A percentile compares a stretch with the other conserved stretches of the same genome.
phyloP scores from a whole-genome alignment of 116 monocot genomes.

The Posidonia oceanica region DNA sequence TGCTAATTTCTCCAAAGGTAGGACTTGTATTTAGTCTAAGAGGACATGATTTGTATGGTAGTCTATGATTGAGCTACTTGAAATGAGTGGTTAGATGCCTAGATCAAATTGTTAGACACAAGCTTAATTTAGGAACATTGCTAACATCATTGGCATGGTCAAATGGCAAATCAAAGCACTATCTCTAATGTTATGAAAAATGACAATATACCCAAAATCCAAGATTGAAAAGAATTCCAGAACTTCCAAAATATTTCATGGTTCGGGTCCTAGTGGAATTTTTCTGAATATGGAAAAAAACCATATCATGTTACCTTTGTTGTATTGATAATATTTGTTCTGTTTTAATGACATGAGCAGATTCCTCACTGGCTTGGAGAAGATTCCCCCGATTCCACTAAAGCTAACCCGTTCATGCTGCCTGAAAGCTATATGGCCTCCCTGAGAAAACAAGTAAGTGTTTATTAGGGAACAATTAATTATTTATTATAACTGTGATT shows the following conservation, averaged over 20 bases:
- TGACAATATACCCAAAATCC: too few species aligned
- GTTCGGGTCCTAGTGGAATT: neutral
- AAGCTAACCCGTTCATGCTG: conserved; percentile 56
- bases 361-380: conserved; percentile 58
- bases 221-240: too few species aligned
- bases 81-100: too few species aligned
- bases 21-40: neutral
- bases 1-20: neutral
- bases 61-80: too few species aligned
- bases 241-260: neutral
- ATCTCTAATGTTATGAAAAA: too few species aligned
- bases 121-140: too few species aligned
- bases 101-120: too few species aligned
- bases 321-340: neutral
- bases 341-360: conserved; percentile 28
- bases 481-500: too few species aligned
- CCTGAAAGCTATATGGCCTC: conserved; percentile 56
- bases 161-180: neutral
- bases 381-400: conserved; percentile 28
- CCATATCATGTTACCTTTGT: neutral
- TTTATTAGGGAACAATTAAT: neutral
- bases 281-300: neutral
- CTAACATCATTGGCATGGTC: neutral
- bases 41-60: neutral
- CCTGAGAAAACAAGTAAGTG: conserved; percentile 42